Conservation (phyloP, 2,329 filamentous ascomycete species). For the Talaromyces sp. region DNA sequence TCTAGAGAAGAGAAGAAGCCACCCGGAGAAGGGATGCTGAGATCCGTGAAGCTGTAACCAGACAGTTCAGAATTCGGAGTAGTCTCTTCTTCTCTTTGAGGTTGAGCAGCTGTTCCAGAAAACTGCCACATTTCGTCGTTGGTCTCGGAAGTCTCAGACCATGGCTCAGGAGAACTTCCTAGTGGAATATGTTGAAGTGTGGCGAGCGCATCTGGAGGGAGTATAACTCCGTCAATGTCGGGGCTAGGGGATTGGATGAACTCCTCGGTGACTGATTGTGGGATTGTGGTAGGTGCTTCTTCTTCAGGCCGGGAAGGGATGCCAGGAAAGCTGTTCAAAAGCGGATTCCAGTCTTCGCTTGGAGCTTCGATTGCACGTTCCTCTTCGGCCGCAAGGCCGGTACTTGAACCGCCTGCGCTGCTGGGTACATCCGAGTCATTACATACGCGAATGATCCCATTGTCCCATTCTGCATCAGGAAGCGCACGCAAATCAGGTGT, state of each 20-base stretch:
- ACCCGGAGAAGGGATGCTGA: slow-evolving; percentile 86
- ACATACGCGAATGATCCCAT: slow-evolving; percentile 28
- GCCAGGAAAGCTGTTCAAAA: slow-evolving; percentile 35
- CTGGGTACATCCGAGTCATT: slow-evolving; percentile 27
- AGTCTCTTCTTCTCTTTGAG: slow-evolving; percentile 37
- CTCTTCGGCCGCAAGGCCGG: slow-evolving; percentile 22
- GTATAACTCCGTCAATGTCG: slow-evolving; percentile 53
- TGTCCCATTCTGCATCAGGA: slow-evolving; percentile 58
- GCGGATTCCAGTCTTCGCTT: slow-evolving; percentile 55
- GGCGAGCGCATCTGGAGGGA: slow-evolving; percentile 75
- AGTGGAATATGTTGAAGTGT: slow-evolving; percentile 70
- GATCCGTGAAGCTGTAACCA: slow-evolving; percentile 66
- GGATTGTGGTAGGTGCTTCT: slow-evolving; percentile 17
- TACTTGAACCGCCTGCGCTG: slow-evolving; percentile 18
- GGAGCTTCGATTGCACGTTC: slow-evolving; percentile 35
- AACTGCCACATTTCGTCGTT: slow-evolving; percentile 61
- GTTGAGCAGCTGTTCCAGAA: slow-evolving; percentile 43
- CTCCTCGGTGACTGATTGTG: slow-evolving; percentile 15
- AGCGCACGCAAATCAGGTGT: slow-evolving; percentile 66
- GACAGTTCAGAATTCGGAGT: slow-evolving; percentile 54
- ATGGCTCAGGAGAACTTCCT: slow-evolving; percentile 37
- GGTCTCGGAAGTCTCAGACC: slow-evolving; percentile 38
- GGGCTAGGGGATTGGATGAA: slow-evolving; percentile 14
- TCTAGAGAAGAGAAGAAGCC: slow-evolving; percentile 87
- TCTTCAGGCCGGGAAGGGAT: slow-evolving; percentile 26